Evolutionary conservation across 768 basidiomycete species (phyloP).

Genomic region (Coprinopsis sp.): DNA sequence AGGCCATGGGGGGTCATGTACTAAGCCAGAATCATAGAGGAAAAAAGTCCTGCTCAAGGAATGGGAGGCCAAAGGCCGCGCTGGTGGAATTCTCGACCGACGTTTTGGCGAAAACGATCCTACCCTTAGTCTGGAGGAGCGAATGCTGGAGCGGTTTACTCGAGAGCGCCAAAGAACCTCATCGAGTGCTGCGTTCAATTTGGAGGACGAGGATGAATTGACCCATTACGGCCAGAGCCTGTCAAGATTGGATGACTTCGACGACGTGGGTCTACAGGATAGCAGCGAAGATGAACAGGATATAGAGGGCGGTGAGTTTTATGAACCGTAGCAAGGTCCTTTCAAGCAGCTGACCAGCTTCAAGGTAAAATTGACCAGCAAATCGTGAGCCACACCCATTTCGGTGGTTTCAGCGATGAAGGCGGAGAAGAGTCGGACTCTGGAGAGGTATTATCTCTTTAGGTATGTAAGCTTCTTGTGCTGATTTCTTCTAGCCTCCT

Average conservation of each 20-base stretch:
- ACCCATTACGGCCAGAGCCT: constrained; percentile 90
- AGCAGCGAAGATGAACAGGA: constrained; percentile 58
- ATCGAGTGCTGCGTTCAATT: constrained; percentile 76
- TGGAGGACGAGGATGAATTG: constrained; percentile 88
- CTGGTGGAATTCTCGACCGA: constrained; percentile 87
- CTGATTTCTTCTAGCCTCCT: constrained; percentile 48
- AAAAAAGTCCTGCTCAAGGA: constrained; percentile 88
- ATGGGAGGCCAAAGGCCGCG: constrained; percentile 71
- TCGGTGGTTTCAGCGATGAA: constrained; percentile 82
- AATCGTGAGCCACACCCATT: constrained; percentile 67
- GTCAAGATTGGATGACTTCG: constrained; percentile 81
- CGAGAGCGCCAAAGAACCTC: constrained; percentile 78
- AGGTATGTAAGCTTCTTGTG: neutral
- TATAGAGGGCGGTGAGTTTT: constrained; percentile 28
- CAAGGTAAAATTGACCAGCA: constrained; percentile 65
- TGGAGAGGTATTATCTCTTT: constrained; percentile 34
- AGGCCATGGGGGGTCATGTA: neutral
- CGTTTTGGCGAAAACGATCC: constrained; percentile 97
- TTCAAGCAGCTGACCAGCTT: neutral
- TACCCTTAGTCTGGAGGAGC: constrained; percentile 89
- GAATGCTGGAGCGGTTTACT: constrained; percentile 96
- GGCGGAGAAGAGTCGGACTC: constrained; percentile 49
- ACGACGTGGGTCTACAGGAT: constrained; percentile 57
- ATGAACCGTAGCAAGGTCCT: too few relatives aligned
- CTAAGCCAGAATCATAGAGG: constrained; percentile 44